Conservation (phyloP, 1,139 yeast genomes). For the Komagataea norvegica region DNA sequence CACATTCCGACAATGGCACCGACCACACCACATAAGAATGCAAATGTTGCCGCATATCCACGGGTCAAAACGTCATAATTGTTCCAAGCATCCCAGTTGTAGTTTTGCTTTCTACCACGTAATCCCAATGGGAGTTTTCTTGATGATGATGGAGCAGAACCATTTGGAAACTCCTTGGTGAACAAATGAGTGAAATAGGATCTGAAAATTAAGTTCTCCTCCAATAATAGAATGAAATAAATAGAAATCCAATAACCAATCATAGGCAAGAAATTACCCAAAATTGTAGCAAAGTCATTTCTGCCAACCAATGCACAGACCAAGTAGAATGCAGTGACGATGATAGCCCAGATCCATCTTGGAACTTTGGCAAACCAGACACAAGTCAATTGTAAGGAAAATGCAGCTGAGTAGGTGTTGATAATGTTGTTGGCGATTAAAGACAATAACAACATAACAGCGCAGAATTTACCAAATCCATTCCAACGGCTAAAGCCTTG, state of each 20-base stretch:
- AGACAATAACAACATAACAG: slow-evolving; percentile 64
- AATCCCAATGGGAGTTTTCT: slow-evolving; percentile 16
- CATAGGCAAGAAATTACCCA: slow-evolving; percentile 91
- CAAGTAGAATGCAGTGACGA: slow-evolving; percentile 60
- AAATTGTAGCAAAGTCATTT: slow-evolving; percentile 65
- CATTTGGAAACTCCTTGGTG: slow-evolving; percentile 46
- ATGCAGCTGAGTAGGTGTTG: slow-evolving; percentile 81
- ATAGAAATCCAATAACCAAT: slow-evolving; percentile 91
- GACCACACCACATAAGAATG: slow-evolving; percentile 60
- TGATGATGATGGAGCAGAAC: slow-evolving; percentile 4
- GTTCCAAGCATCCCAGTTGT: slow-evolving; percentile 67
- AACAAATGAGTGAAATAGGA: slow-evolving; percentile 45
- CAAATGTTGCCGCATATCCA: slow-evolving; percentile 58
- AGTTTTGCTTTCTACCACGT: slow-evolving; percentile 33
- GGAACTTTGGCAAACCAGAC: slow-evolving; percentile 60
- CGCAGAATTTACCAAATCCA: slow-evolving; percentile 72
- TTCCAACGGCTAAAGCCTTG: slow-evolving; percentile 73
- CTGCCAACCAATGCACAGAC: slow-evolving; percentile 75
- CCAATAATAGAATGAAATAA: slow-evolving; percentile 65
- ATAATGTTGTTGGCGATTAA: slow-evolving; percentile 75
- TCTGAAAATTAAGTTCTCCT: slow-evolving; percentile 74
- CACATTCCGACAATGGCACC: slow-evolving; percentile 85
- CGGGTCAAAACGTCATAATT: slow-evolving; percentile 48
- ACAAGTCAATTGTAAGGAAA: slow-evolving; percentile 71
- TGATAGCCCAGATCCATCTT: slow-evolving; percentile 72